Base-by-base conservation (phyloP, 2,329 filamentous ascomycete species). In the Ustulina deusta region DNA sequence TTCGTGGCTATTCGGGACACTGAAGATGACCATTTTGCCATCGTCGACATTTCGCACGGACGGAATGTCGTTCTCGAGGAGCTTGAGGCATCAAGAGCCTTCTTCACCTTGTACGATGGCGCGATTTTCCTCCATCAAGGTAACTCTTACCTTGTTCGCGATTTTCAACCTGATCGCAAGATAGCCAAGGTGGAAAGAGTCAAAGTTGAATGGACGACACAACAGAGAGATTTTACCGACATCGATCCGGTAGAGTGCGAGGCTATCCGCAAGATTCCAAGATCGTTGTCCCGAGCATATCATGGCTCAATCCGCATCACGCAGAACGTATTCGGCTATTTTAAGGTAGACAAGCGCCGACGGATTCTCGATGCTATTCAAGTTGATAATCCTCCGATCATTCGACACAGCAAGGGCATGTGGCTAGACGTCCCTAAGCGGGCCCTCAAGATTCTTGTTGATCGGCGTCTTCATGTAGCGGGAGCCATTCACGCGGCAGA, bases 101-200 rank as follows among this genome's bases (percentile, higher is more conserved):
- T 93, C 72, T 98, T 97, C 80, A 97, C 94, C 1, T 87, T 99
- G 67, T 99, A 99, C 79, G 95, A 98, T 78, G 96, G 96, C 13
- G 96, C 93, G 51, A 97, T 99, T 69, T 99, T 97, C 81, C 84
- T 99, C 5, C 96, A 99, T 75, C 96, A 99, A 81, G 96, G 96
- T n/a, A 89, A 90, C 70, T 95, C 91, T 1, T 99, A 97, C 76
- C 86, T 98, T 2, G 93, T 99, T 60, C 92, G 93, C 73, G 94
- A 98, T 74, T 94, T 98, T 75, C 88, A 88, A 69, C 91, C 92
- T 0, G 93, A 96, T 38, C 87, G 87, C 68, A 90, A 90, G 75
- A 90, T 97, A 72, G 96, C 96, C 4, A 92, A 92, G 72, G 96
- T 99, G 3, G 91, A 96, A 79, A 88, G 89, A 67, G 95, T 97